These are phyloP conservation scores for Dioscorea cayenensis DNA, from an alignment of 116 monocot genomes.

Conservation along the genomic window DNA sequence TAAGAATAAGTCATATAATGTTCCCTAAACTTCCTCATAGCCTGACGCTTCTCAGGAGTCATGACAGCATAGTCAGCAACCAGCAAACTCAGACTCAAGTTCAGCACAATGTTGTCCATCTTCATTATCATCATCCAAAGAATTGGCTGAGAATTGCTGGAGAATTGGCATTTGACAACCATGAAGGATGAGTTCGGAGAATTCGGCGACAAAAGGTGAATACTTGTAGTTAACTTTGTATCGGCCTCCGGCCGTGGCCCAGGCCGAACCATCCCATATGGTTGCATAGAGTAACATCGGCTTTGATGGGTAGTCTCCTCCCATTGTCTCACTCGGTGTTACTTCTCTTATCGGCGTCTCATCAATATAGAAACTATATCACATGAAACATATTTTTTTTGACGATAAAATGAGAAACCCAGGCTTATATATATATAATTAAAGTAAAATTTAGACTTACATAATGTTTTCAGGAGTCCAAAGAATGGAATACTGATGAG, in stretches of 20 bases:
- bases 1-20: constrained; percentile 36
- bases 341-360: constrained; percentile 33
- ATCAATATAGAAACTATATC: constrained; percentile 33
- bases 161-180: constrained; percentile 25
- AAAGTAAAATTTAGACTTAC: constrained; percentile 8
- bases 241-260: constrained; percentile 48
- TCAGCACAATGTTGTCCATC: constrained; percentile 1
- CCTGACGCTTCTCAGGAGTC: constrained; percentile 8
- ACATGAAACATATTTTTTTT: no score
- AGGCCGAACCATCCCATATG: constrained; percentile 53
- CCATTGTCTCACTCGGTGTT: constrained; percentile 14
- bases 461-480: constrained; percentile 32
- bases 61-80: not conserved
- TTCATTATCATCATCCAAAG: no score
- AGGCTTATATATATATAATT: not conserved
- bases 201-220: constrained; percentile 33
- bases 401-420: constrained; percentile 23
- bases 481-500: constrained; percentile 36
- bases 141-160: constrained; percentile 11
- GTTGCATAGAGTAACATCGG: constrained; percentile 56
- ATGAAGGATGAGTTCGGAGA: constrained; percentile 33
- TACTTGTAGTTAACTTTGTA: constrained; percentile 49
- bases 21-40: constrained; percentile 26
- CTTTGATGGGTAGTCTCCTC: constrained; percentile 36
- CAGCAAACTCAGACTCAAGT: not conserved